Percentiles rank a stretch among this genome's conserved stretches.
phyloP scores from a whole-genome alignment of 768 basidiomycete species.

The Calocybe indica region DNA sequence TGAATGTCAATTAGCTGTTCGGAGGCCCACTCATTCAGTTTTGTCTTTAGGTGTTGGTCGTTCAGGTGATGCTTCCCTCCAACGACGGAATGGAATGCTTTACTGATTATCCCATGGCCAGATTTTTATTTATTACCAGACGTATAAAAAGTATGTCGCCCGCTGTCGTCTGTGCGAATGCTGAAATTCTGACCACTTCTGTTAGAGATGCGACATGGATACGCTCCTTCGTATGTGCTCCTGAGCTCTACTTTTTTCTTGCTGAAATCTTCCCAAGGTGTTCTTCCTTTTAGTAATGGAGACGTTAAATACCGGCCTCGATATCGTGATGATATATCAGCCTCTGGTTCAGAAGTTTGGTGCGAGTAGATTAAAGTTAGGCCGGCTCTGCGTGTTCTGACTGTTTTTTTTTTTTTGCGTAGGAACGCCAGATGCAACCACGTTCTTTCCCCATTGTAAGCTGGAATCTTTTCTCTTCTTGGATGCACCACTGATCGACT shows the following conservation, averaged over 20 bases:
- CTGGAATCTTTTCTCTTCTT: neutral
- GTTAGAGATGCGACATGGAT: slow-evolving; percentile 38
- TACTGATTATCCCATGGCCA: slow-evolving; percentile 1
- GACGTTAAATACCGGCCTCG: slow-evolving; percentile 35
- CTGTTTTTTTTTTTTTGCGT: neutral
- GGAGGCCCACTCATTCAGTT: neutral
- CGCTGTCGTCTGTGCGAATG: neutral
- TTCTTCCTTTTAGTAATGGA: slow-evolving; percentile 36
- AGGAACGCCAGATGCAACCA: slow-evolving; percentile 27
- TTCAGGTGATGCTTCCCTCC: slow-evolving; percentile 21
- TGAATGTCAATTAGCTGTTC: neutral
- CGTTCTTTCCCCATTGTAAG: slow-evolving; percentile 29
- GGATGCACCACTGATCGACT: neutral
- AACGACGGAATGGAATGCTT: neutral
- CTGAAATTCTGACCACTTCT: neutral
- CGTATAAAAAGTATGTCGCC: slow-evolving; percentile 29
- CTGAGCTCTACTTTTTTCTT: neutral
- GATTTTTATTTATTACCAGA: slow-evolving; percentile 27
- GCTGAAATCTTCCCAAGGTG: slow-evolving; percentile 18
- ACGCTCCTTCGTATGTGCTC: slow-evolving; percentile 27
- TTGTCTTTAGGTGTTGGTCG: slow-evolving; percentile 24
- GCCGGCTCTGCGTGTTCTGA: neutral
- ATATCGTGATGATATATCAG: slow-evolving; percentile 41
- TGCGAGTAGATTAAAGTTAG: neutral
- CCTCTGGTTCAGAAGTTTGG: slow-evolving; percentile 38